A percentile compares a stretch with the other conserved stretches of the same genome.
phyloP scores from a whole-genome alignment of 768 basidiomycete species.

The Cystobasidiopsis lactophilus region DNA sequence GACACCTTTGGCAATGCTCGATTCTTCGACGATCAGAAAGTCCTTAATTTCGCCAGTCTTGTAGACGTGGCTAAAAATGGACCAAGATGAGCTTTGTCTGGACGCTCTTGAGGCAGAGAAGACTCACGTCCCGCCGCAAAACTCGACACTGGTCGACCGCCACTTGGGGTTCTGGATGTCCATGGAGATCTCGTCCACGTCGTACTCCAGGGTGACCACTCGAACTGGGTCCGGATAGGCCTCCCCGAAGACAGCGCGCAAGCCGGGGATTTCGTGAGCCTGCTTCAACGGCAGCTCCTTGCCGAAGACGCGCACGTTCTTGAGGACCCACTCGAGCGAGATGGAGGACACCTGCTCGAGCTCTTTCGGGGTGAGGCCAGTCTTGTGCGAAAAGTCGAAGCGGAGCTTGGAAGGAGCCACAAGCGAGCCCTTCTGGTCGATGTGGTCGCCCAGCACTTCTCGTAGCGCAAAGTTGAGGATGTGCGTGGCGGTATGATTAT shows the following conservation, averaged over 20 bases:
- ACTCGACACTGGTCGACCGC: conserved; percentile 77
- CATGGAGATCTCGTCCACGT: conserved; percentile 59
- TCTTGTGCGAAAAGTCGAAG: conserved; percentile 96
- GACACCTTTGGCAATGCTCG: conserved; percentile 94
- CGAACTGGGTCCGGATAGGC: conserved; percentile 93
- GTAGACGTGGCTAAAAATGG: conserved; percentile 64
- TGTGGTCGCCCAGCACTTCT: conserved; percentile 85
- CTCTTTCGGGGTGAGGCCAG: conserved; percentile 53
- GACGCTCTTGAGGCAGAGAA: background rate
- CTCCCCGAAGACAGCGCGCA: conserved; percentile 93
- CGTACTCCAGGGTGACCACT: conserved; percentile 73
- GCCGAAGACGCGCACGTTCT: conserved; percentile 69
- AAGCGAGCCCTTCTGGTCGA: conserved; percentile 93
- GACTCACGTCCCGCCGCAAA: conserved; percentile 88
- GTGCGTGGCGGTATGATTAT: conserved; percentile 96
- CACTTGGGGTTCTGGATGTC: conserved; percentile 79
- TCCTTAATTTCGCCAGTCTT: conserved; percentile 94
- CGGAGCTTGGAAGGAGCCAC: conserved; percentile 88
- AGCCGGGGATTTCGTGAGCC: conserved; percentile 71
- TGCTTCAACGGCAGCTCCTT: conserved; percentile 57
- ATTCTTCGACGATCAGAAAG: conserved; percentile 83
- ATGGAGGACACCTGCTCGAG: conserved; percentile 60
- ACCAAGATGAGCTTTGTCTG: background rate
- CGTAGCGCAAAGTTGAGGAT: conserved; percentile 86
- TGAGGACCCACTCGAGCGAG: conserved; percentile 71